Evolutionary conservation across 164 flowering plant genomes (phyloP).

Genomic region (Macadamia tetraphylla): DNA sequence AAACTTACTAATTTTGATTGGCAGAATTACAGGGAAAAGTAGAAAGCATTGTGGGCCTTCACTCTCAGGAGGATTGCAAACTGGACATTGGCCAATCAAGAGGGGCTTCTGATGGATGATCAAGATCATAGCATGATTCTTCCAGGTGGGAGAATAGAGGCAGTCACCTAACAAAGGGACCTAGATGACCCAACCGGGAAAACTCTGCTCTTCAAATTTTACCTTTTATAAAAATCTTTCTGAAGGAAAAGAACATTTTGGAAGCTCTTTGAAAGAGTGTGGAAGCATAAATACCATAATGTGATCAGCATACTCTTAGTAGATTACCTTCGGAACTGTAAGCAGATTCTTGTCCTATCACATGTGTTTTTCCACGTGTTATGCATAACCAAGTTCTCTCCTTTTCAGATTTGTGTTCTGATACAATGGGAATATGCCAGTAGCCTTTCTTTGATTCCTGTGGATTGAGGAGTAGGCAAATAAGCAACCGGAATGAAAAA

Average conservation of each 20-base stretch:
- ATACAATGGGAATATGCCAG: conserved; percentile 77
- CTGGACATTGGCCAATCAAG: too few relatives aligned
- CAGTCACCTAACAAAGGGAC: too few relatives aligned
- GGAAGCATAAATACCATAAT: not conserved
- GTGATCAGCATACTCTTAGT: not conserved
- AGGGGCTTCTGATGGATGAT: too few relatives aligned
- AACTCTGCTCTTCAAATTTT: too few relatives aligned
- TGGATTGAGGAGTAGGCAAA: not conserved
- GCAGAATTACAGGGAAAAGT: too few relatives aligned
- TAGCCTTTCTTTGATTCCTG: conserved; percentile 79
- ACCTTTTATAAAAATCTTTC: not conserved
- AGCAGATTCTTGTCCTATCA: conserved; percentile 17
- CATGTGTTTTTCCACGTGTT: conserved; percentile 28
- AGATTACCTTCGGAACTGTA: conserved; percentile 30
- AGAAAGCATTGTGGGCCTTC: too few relatives aligned
- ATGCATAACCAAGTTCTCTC: conserved; percentile 72
- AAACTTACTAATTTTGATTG: too few relatives aligned
- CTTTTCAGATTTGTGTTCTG: conserved; percentile 36
- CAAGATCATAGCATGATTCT: too few relatives aligned
- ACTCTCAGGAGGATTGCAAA: too few relatives aligned
- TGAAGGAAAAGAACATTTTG: not conserved
- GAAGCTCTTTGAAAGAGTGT: not conserved
- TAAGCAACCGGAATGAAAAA: not conserved
- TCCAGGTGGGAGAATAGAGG: too few relatives aligned
- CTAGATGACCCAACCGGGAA: too few relatives aligned